Percentiles rank a stretch among this genome's conserved stretches.
Evolutionary conservation across 1,284 basidiomycete species (phyloP).

Genomic region (Taiwanofungus camphoratus): DNA sequence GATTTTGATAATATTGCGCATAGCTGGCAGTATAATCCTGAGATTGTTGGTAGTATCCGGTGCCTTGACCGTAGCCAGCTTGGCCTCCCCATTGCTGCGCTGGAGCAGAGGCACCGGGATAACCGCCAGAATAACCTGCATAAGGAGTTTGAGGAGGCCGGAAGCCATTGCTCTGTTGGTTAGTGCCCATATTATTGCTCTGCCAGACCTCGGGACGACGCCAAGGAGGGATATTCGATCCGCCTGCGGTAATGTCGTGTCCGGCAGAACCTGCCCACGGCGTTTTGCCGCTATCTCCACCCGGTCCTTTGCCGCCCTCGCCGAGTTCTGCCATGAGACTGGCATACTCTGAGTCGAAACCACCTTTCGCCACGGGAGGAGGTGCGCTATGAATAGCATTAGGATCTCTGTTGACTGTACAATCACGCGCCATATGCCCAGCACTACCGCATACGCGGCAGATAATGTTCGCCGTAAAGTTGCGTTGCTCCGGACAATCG

Average conservation of each 20-base stretch:
- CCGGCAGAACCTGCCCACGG: constrained; percentile 61
- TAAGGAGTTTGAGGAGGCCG: constrained; percentile 34
- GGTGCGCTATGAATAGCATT: constrained; percentile 38
- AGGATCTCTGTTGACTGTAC: constrained; percentile 78
- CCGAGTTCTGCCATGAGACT: constrained; percentile 98
- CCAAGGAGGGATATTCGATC: constrained; percentile 80
- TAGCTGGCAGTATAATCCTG: constrained; percentile 70
- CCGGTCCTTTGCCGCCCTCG: constrained; percentile 63
- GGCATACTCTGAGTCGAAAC: constrained; percentile 97
- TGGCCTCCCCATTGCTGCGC: constrained; percentile 32
- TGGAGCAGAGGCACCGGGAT: constrained; percentile 19
- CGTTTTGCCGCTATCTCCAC: constrained; percentile 48
- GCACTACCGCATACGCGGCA: constrained; percentile 93
- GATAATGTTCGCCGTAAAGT: constrained; percentile 96
- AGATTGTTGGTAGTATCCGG: constrained; percentile 39
- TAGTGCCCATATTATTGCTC: constrained; percentile 36
- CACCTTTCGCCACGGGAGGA: constrained; percentile 48
- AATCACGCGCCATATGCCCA: constrained; percentile 97
- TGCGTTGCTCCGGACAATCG: constrained; percentile 94
- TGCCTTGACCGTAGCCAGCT: constrained; percentile 35
- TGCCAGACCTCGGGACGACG: constrained; percentile 82
- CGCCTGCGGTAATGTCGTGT: constrained; percentile 72
- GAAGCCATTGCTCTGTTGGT: constrained; percentile 38
- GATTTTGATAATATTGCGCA: constrained; percentile 76
- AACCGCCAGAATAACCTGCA: constrained; percentile 28